Base-by-base conservation (phyloP, 108 stramenopile species). In the Skeletonema costatum region DNA sequence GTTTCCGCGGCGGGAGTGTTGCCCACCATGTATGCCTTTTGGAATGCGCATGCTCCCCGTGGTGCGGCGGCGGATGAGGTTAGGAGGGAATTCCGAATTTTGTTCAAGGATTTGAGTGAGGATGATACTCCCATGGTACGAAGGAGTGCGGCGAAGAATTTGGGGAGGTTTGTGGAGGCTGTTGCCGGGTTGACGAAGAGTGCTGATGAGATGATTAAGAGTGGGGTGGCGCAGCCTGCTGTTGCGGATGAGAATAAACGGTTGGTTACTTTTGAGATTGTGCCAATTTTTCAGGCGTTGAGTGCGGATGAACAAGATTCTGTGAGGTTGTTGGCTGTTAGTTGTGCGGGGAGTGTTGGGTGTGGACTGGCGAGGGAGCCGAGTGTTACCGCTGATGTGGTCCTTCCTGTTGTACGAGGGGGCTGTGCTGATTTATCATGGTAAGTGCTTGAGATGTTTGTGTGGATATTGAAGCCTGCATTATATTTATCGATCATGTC, bases 71-170 rank as follows among this genome's bases (percentile, higher is more conserved):
- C 58, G 44, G 76, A 77, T 21, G 84, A 80, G 42, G 81, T 77
- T 10, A 56, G 74, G 58, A 61, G 73, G 39, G 93, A 96, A 72
- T 70, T 96, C 12, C 73, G 88, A 9, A 64, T 69, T 35, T 70
- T 94, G 21, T 93, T 86, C 76, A 91, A 88, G 76, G 91, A 90
- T 64, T 74, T 96, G 32, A 89, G 89, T 62, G 71, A 78, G 68
- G 99, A 99, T 80, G 97, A 96, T 75, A 97, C 99, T 10, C 99
- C 99, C 71, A 98, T 98, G 98, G 99, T 99, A 8, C 84, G 97
- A 62, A 79, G 97, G 32, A 90, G 80, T 10, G 98, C 97, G 21
- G 88, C 93, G 32, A 75, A 80, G 29, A 79, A 93, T 82, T 82
- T 99, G 70, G 97, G 90, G 17, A 56, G 67, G 11, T 84, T 94